Conservation (phyloP, 108 stramenopile genomes). For the Parietichytrium sp. region DNA sequence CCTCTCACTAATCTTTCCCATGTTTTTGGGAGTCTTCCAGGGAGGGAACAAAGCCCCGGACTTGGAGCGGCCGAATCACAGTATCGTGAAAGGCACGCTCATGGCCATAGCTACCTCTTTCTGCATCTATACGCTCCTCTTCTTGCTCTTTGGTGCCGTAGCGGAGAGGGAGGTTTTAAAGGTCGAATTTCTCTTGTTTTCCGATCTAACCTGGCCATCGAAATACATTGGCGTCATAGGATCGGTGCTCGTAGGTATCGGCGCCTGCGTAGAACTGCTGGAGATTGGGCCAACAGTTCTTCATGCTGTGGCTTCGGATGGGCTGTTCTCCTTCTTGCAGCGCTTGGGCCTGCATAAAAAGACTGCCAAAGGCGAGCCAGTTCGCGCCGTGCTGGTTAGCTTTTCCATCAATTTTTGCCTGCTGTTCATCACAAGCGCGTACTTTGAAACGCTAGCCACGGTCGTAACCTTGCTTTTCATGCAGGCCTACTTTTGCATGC, state of each 20-base stretch:
- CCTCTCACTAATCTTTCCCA: conserved; percentile 12
- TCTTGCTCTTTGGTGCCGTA: not conserved
- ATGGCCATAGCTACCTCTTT: conserved; percentile 14
- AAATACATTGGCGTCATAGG: conserved; percentile 21
- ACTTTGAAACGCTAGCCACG: conserved; percentile 22
- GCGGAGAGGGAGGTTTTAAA: conserved; percentile 1
- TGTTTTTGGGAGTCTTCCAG: conserved; percentile 35
- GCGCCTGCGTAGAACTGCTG: conserved; percentile 23
- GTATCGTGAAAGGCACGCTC: conserved; percentile 1
- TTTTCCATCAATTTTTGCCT: not conserved
- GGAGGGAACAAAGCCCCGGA: conserved; percentile 20
- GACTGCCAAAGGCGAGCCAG: conserved; percentile 5
- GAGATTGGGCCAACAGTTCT: conserved; percentile 28
- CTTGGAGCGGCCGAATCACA: not conserved
- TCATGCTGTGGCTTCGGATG: conserved; percentile 22
- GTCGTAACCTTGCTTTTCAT: conserved; percentile 23
- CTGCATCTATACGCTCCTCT: not conserved
- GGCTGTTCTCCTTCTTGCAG: conserved; percentile 25
- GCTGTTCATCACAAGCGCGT: conserved; percentile 16
- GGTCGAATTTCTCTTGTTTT: conserved; percentile 25
- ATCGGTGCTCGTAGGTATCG: not conserved
- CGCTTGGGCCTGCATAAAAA: not conserved
- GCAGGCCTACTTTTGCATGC: conserved; percentile 16
- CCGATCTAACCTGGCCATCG: not conserved
- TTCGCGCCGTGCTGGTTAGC: conserved; percentile 6